Percentiles rank a stretch among this genome's conserved stretches.
phyloP scores from a whole-genome alignment of 2,329 filamentous ascomycete species.

The Aquanectria penicillioides region DNA sequence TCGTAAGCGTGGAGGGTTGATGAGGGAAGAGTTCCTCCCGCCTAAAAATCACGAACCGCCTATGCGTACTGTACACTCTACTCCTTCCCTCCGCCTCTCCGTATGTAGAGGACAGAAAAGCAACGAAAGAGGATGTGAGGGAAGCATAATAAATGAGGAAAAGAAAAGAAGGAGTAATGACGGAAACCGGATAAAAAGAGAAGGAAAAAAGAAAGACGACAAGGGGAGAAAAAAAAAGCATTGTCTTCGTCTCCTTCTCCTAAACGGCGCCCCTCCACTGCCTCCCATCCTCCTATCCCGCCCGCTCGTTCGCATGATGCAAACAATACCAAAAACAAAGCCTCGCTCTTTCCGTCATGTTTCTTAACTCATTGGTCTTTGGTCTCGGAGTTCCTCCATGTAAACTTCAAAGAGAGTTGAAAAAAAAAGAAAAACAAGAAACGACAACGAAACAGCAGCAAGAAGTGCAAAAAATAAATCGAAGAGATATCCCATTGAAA shows the following conservation, averaged over 20 bases:
- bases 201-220: no score
- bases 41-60: no score
- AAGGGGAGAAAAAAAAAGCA: no score
- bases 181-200: no score
- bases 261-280: no score
- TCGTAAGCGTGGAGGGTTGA: no score
- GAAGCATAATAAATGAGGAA: slow-evolving; percentile 1
- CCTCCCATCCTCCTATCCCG: no score
- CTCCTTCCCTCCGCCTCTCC: background rate
- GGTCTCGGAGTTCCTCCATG: background rate
- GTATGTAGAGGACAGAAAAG: background rate
- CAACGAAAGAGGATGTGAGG: no score
- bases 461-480: background rate
- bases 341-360: slow-evolving; percentile 10
- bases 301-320: no score
- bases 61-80: slow-evolving; percentile 3
- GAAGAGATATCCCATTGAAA: no score
- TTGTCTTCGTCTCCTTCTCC: no score
- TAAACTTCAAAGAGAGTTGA: slow-evolving; percentile 11
- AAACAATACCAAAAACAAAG: background rate
- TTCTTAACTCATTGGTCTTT: slow-evolving; percentile 11
- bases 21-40: no score
- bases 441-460: background rate
- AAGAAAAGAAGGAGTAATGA: background rate
- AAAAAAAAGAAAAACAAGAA: slow-evolving; percentile 3